Evolutionary conservation across 306 rosid genomes (phyloP).

Genomic region (Amphicarpaea edgeworthii): DNA sequence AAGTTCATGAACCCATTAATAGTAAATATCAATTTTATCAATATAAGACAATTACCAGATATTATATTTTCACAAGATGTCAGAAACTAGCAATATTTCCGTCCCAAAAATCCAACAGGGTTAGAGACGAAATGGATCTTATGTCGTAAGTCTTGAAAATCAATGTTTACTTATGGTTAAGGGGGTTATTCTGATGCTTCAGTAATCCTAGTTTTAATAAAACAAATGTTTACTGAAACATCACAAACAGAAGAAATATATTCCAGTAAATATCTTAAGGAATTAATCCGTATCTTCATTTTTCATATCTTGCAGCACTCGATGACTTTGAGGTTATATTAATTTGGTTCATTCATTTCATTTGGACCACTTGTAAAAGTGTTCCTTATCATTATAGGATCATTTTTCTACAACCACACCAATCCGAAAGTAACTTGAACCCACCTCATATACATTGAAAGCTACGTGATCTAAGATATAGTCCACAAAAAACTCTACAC

Average conservation of each 20-base stretch:
- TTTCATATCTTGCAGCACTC: background rate
- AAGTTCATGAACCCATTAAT: too few species aligned
- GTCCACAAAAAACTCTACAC: background rate
- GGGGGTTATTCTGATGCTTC: too few species aligned
- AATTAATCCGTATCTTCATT: background rate
- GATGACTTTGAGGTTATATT: background rate
- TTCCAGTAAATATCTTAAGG: background rate
- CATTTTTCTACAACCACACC: background rate
- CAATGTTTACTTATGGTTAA: too few species aligned
- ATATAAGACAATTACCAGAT: too few species aligned
- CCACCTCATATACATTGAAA: slow-evolving; percentile 10
- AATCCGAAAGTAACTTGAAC: background rate
- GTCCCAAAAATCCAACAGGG: background rate
- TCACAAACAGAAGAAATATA: background rate
- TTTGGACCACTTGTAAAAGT: background rate
- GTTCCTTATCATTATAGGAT: slow-evolving; percentile 4
- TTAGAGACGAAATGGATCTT: background rate
- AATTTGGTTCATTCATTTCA: slow-evolving; percentile 1
- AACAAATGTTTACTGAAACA: too few species aligned
- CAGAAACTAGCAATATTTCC: too few species aligned
- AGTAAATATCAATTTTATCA: background rate
- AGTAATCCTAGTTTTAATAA: too few species aligned
- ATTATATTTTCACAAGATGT: too few species aligned
- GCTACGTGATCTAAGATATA: background rate
- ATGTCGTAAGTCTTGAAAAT: background rate